Base-by-base conservation (phyloP, 2,329 filamentous ascomycete genomes). In the Herpotrichia juniperi region DNA sequence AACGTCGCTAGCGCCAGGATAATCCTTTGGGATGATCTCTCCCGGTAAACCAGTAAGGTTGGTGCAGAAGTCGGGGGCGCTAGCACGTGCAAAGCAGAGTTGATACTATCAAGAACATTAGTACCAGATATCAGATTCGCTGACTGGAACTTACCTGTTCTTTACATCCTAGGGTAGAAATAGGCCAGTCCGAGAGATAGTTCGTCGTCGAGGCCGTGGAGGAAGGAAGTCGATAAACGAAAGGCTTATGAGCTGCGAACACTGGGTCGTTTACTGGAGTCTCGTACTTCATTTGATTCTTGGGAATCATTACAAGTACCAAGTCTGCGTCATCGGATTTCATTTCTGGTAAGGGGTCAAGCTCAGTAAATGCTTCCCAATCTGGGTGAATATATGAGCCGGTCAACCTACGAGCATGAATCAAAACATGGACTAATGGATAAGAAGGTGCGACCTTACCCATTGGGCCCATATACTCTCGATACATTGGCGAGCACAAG, bases 241-340 rank as follows among this genome's bases (percentile, higher is more conserved):
- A 40, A 26, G 47, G 16, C 12, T 32, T 46, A n/a, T 51, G 52
- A 2, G 56, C 56, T 8, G 49, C 30, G 25, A 48, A 58, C 8
- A 53, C 3, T 7, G 44, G 49, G 28, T 58, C 52, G 21, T 55
- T 42, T 5, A 48, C 42, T 11, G 46, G 49, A n/a, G 31, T 21
- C 14, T 8, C 10, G 22, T 50, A 50, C 5, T 11, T 21, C 16
- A 50, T 25, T 4, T 26, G 10, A 28, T 53, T 56, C 25, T 47
- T 50, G 7, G 11, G 11, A 12, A 56, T 31, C 10, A 45, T 10
- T 14, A 30, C 24, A 14, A 50, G 24, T 9, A 44, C 32, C 21
- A 53, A 8, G 34, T 54, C 51, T 17, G 37, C 26, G 26, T 57
- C 44, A 14, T 47, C 22, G 12, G 31, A 4, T 31, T 44, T 28